Base-by-base conservation (phyloP, 129 eudicot genomes). In the Oenanthe sinensis region DNA sequence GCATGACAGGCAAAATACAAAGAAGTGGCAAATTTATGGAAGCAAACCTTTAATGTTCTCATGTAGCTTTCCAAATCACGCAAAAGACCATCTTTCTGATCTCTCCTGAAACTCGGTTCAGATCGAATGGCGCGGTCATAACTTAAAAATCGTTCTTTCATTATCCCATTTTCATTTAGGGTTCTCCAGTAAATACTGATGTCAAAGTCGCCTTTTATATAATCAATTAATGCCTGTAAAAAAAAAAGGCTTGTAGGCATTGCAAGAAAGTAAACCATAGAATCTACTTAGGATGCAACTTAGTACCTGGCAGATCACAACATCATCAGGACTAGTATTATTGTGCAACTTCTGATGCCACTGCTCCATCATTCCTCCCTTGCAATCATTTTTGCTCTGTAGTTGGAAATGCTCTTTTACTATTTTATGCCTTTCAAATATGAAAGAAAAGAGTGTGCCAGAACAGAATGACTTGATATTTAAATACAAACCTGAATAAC, bases 331-430 rank as follows among this genome's bases (percentile, higher is more conserved):
- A 84, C 97, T 95, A 24, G 99, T 95, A 81, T 95, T 95, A 79
- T 95, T 95, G 82, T 95, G 97, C 85, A 95, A 85, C 87, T 92
- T 95, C 80, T 95, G 99, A 84, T 95, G 99, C 99, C 97, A 95
- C 87, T 95, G 96, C 86, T 92, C 99, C 99, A 95, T 95, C 36
- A 33, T 33, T 33, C 36, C 36, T 33, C 36, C 36, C 36, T 33
- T 33, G 36, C 36, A 33, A 33, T 33, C 36, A 33, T 33, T 33
- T 33, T 33, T 33, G 36, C 36, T 33, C 36, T 33, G 36, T 33
- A 33, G 36, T 33, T 33, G 36, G 36, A 33, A 1, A 33, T 33
- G 36, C 36, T 33, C 36, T 33, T 33, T 33, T 33, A 33, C 36
- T 0, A 33, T 33, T 33, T 33, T 33, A 33, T 33, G 36, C 36